A percentile compares a stretch with the other conserved stretches of the same genome.
Conservation (phyloP, 805 yeast genomes). For the Barnettozyma populi region DNA sequence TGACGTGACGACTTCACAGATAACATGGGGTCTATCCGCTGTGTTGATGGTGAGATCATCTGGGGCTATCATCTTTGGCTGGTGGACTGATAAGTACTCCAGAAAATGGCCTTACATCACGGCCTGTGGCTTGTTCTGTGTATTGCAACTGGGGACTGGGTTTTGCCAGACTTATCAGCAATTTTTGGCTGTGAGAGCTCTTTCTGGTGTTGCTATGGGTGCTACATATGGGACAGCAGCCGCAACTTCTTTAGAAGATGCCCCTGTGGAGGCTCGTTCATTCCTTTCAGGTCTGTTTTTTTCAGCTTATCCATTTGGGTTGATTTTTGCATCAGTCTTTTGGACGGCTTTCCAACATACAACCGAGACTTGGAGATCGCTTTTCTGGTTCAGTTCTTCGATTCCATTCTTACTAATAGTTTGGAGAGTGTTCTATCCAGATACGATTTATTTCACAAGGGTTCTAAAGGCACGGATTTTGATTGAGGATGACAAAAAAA, state of each 20-base stretch:
- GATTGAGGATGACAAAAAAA: conserved; percentile 24
- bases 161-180: conserved; percentile 51
- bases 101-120: conserved; percentile 63
- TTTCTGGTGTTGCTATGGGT: conserved; percentile 56
- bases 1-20: conserved; percentile 38
- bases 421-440: conserved; percentile 56
- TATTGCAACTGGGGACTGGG: conserved; percentile 59
- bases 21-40: conserved; percentile 71
- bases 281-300: conserved; percentile 56
- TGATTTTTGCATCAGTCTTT: conserved; percentile 57
- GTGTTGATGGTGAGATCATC: conserved; percentile 68
- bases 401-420: conserved; percentile 51
- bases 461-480: conserved; percentile 27
- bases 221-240: conserved; percentile 41
- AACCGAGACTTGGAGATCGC: conserved; percentile 56
- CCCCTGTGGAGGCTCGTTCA: conserved; percentile 58
- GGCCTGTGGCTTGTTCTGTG: conserved; percentile 46
- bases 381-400: conserved; percentile 70
- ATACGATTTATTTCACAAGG: conserved; percentile 45
- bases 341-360: conserved; percentile 51
- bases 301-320: conserved; percentile 60
- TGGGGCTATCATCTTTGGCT: conserved; percentile 68
- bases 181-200: conserved; percentile 56
- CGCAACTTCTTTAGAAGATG: conserved; percentile 52
- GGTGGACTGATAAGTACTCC: conserved; percentile 56